A percentile compares a stretch with the other conserved stretches of the same genome.
phyloP scores from a whole-genome alignment of 140 eudicot species.

The Ambrosia hybrid region DNA sequence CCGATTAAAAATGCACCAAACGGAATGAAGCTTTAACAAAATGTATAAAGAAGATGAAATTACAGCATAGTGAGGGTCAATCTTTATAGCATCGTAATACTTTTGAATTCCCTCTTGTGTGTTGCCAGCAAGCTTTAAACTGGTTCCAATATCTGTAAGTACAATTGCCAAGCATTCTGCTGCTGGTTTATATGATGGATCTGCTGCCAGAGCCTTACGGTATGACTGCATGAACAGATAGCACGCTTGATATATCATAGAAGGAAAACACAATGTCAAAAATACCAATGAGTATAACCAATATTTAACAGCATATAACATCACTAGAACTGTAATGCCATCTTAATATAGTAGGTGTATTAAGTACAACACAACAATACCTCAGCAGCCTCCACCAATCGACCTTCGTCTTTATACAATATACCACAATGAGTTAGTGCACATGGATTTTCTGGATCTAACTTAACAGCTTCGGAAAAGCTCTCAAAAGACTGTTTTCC shows the following conservation, averaged over 20 bases:
- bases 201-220: slow-evolving; percentile 81
- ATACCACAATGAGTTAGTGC: slow-evolving; percentile 97
- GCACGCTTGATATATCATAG: neutral
- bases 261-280: neutral
- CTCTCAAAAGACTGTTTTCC: slow-evolving; percentile 78
- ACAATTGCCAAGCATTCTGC: slow-evolving; percentile 93
- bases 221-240: slow-evolving; percentile 58
- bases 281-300: neutral
- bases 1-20: slow-evolving; percentile 16
- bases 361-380: slow-evolving; percentile 39
- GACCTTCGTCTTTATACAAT: slow-evolving; percentile 92
- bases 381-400: slow-evolving; percentile 93
- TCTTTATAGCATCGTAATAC: slow-evolving; percentile 93
- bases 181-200: slow-evolving; percentile 84
- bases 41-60: slow-evolving; percentile 28
- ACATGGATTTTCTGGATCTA: slow-evolving; percentile 91
- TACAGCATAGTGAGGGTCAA: slow-evolving; percentile 93
- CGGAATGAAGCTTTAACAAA: neutral
- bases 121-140: slow-evolving; percentile 98
- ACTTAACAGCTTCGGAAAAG: slow-evolving; percentile 73
- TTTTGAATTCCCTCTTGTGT: slow-evolving; percentile 95
- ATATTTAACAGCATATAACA: neutral
- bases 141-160: slow-evolving; percentile 89
- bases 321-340: neutral
- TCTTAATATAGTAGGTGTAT: neutral